Conservation (phyloP, 768 basidiomycete species). For the Lenzites betulinus region DNA sequence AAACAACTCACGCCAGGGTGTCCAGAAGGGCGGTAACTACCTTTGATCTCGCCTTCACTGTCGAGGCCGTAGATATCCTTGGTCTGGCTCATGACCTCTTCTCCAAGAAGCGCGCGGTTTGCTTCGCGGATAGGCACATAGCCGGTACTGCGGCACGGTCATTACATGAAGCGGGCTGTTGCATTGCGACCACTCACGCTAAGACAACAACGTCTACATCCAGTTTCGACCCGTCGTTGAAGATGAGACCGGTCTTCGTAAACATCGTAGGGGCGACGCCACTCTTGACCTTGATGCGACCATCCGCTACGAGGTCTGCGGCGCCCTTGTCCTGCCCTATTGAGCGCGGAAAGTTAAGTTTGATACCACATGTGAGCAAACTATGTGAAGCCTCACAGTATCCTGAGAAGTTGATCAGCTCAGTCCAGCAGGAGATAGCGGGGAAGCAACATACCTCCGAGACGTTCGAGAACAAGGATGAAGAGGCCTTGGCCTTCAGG, state of each 20-base stretch:
- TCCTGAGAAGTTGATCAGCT: neutral
- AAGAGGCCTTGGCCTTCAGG: slow-evolving; percentile 35
- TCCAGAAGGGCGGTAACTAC: slow-evolving; percentile 42
- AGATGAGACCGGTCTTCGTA: slow-evolving; percentile 27
- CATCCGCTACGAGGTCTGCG: slow-evolving; percentile 23
- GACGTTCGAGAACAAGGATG: slow-evolving; percentile 32
- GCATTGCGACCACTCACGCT: slow-evolving; percentile 20
- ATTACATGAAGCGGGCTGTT: neutral
- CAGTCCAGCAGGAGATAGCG: neutral
- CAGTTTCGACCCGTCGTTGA: slow-evolving; percentile 31
- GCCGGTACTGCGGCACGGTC: slow-evolving; percentile 30
- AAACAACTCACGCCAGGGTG: slow-evolving; percentile 42
- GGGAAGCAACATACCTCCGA: slow-evolving; percentile 34
- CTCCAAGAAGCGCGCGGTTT: slow-evolving; percentile 38
- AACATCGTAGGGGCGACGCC: slow-evolving; percentile 20
- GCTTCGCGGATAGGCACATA: slow-evolving; percentile 36
- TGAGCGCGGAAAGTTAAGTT: neutral
- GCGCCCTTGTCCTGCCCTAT: slow-evolving; percentile 27
- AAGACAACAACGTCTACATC: slow-evolving; percentile 36
- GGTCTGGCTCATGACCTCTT: slow-evolving; percentile 35
- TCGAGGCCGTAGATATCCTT: slow-evolving; percentile 41
- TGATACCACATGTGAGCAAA: too few relatives aligned
- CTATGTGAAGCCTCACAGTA: neutral
- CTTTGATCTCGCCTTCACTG: slow-evolving; percentile 42
- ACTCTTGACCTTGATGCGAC: slow-evolving; percentile 24